phyloP scores from a whole-genome alignment of 2,329 filamentous ascomycete genomes.

The Helicocarpus griseus region DNA sequence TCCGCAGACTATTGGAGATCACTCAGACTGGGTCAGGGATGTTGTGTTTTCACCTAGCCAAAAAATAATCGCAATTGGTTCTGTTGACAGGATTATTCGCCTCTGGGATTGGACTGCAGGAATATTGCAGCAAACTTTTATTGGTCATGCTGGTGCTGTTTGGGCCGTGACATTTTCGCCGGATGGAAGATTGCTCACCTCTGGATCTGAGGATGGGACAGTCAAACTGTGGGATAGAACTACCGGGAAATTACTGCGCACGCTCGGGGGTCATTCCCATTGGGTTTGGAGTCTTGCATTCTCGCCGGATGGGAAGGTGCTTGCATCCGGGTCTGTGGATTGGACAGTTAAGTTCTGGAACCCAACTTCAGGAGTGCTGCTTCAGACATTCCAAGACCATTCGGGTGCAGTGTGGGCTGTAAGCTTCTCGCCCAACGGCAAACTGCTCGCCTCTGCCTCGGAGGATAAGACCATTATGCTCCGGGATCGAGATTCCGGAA shows the following conservation, averaged over 20 bases:
- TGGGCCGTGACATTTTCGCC: constrained; percentile 13
- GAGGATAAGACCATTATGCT: constrained; percentile 1
- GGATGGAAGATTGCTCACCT: constrained; percentile 11
- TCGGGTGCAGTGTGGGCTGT: background rate
- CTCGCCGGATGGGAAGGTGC: constrained; percentile 15
- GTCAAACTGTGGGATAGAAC: constrained; percentile 12
- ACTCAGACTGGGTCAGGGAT: background rate
- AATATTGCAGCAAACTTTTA: constrained; percentile 4
- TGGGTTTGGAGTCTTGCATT: constrained; percentile 15
- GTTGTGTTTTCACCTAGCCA: background rate
- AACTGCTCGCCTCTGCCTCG: constrained; percentile 10
- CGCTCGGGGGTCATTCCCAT: constrained; percentile 13
- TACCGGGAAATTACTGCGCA: constrained; percentile 8
- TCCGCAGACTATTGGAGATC: background rate
- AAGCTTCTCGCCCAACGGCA: constrained; percentile 12
- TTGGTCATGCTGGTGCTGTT: constrained; percentile 11
- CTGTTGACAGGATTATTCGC: background rate
- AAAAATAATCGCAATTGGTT: background rate
- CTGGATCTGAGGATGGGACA: constrained; percentile 13
- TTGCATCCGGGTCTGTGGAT: constrained; percentile 18
- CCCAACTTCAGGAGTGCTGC: background rate
- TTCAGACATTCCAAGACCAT: constrained; percentile 8
- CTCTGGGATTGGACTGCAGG: constrained; percentile 4
- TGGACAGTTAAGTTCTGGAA: constrained; percentile 17
- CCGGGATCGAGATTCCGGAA: constrained; percentile 4